These are phyloP conservation scores for Elsinoe fawcettii DNA, from an alignment of 2,329 filamentous ascomycete genomes.

Conservation along the genomic window DNA sequence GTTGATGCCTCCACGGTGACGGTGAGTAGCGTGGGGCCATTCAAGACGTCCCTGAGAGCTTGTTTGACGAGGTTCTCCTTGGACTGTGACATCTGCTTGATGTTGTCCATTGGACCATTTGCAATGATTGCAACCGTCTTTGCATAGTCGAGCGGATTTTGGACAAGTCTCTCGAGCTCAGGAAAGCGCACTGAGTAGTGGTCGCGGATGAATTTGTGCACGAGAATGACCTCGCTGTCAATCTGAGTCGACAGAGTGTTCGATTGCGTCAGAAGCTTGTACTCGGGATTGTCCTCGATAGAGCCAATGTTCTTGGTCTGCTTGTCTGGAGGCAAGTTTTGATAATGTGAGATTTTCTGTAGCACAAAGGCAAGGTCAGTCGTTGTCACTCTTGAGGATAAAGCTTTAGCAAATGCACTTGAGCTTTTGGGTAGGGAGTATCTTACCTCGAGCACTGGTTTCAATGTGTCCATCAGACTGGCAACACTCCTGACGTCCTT, in stretches of 20 bases:
- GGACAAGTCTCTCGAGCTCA: slow-evolving; percentile 82
- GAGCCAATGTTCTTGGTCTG: slow-evolving; percentile 64
- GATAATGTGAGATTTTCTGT: slow-evolving; percentile 75
- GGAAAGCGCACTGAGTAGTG: slow-evolving; percentile 93
- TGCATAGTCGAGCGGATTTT: slow-evolving; percentile 88
- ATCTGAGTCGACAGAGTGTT: slow-evolving; percentile 88
- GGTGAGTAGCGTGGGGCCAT: slow-evolving; percentile 88
- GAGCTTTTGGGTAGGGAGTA: slow-evolving; percentile 18
- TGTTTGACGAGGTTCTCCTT: slow-evolving; percentile 69
- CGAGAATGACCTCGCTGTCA: slow-evolving; percentile 81
- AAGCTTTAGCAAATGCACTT: slow-evolving; percentile 11
- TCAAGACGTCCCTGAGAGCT: slow-evolving; percentile 71
- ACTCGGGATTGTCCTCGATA: slow-evolving; percentile 87
- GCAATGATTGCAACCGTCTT: slow-evolving; percentile 89
- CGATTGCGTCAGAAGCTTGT: slow-evolving; percentile 77
- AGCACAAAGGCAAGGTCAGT: slow-evolving; percentile 55
- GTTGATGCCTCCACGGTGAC: slow-evolving; percentile 92
- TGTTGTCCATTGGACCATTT: slow-evolving; percentile 84
- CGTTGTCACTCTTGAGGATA: slow-evolving; percentile 40
- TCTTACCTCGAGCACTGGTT: slow-evolving; percentile 76
- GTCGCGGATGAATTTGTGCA: slow-evolving; percentile 94
- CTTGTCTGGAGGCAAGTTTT: slow-evolving; percentile 58
- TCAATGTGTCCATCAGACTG: slow-evolving; percentile 69
- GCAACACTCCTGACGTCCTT: slow-evolving; percentile 75
- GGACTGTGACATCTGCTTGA: slow-evolving; percentile 69